Evolutionary conservation across 2,329 filamentous ascomycete genomes (phyloP), one percentile per base, ranked within the genome.

Genomic region (Ophiostoma ulmi): DNA sequence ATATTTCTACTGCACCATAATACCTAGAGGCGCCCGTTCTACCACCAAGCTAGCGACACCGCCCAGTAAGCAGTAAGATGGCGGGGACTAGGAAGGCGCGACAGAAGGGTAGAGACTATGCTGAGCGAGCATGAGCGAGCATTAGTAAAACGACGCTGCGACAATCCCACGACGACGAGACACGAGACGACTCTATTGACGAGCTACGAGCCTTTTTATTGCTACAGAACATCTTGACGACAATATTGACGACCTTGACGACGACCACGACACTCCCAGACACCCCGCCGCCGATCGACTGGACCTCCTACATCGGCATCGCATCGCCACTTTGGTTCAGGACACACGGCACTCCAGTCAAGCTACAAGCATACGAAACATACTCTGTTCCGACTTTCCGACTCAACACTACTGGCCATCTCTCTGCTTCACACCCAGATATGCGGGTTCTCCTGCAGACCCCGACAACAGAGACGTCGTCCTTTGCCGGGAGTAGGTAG

Each of bases 401-500:
- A 20, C 20, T 48, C 44, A 7, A 48, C 2, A 48, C n/a, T 4
- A 38, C 36, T 39, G 63, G 63, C 63, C 35, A 58, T 10, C 52
- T 58, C 52, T 58, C 22, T 58, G 52, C 63, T 17, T n/a, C 67
- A 3, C 67, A 20, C 70, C 55, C 64, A 70, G 69, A 70, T 70
- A 78, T 77, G 76, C 75, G 76, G 73, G 75, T 74, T 75, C 75
- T 75, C 75, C 73, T 74, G 70, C 72, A 71, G 71, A 67, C 72
- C 72, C 72, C 74, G 74, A 74, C 73, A 74, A 74, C 74, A 75
- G 74, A 75, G 73, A 76, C 74, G 73, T 71, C 73, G 73, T 74
- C 73, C 74, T 72, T 72, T 73, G 73, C 76, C 75, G 74, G 75
- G 73, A 76, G 72, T 69, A 73, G 69, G 58, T 65, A 68, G 44